phyloP scores from a whole-genome alignment of 768 basidiomycete species.

The Punctularia strigosozonata region DNA sequence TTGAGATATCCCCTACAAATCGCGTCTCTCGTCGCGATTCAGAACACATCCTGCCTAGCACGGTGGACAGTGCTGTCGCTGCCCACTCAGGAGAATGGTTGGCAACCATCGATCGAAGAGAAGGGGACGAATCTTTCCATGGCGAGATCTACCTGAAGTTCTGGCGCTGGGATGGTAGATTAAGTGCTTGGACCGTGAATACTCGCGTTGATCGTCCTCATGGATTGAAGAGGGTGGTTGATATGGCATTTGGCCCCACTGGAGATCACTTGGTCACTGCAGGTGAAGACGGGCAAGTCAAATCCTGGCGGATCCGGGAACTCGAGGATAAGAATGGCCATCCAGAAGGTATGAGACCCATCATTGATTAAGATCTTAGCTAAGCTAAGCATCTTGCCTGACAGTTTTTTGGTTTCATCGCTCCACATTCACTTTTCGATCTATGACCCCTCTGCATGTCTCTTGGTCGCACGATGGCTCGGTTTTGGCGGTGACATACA shows the following conservation, averaged over 20 bases:
- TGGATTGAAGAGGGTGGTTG: constrained; percentile 47
- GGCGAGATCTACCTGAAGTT: constrained; percentile 76
- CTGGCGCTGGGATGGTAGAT: constrained; percentile 73
- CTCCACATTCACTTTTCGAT: constrained; percentile 58
- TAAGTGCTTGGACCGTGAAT: constrained; percentile 61
- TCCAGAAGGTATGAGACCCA: constrained; percentile 35
- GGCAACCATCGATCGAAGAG: constrained; percentile 76
- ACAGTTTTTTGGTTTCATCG: constrained; percentile 73
- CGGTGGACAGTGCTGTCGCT: constrained; percentile 60
- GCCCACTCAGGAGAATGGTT: constrained; percentile 76
- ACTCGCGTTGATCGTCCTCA: constrained; percentile 88
- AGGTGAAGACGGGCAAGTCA: constrained; percentile 64
- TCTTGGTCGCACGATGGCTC: constrained; percentile 85
- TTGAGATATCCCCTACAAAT: constrained; percentile 92
- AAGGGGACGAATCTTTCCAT: constrained; percentile 52
- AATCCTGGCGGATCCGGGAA: constrained; percentile 63
- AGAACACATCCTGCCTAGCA: constrained; percentile 58
- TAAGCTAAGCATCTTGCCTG: background rate
- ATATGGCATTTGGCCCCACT: constrained; percentile 57
- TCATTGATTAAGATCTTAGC: background rate
- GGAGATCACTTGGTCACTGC: constrained; percentile 48
- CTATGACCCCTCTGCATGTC: constrained; percentile 49
- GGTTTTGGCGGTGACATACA: constrained; percentile 65
- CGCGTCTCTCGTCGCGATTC: constrained; percentile 76
- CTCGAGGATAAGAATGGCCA: constrained; percentile 31